Evolutionary conservation across 371 early-diverging fungal genomes (phyloP), one percentile per base, ranked within the genome.

Genomic region (Mortierella sp.): DNA sequence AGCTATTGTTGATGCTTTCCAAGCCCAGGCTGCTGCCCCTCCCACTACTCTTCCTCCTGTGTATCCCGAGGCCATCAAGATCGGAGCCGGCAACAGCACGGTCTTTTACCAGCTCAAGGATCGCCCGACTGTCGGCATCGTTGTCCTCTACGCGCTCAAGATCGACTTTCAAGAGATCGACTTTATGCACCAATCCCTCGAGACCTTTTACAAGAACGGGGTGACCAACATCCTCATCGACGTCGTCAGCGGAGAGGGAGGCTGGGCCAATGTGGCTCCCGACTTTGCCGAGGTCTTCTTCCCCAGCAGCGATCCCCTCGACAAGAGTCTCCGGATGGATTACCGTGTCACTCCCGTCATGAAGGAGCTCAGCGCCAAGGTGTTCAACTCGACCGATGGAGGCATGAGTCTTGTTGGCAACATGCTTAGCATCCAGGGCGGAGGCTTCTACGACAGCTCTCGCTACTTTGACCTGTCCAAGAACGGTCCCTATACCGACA

Each of bases 191-290:
- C 44, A 41, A 8, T 64, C 72, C 26, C 66, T 73, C n/a, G 55
- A 48, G 8, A 55, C 66, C 24, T 22, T 73, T 48, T 40, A 65
- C 44, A 37, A 50, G 16, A 47, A 66, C 13, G 53, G 53, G n/a
- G 66, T 73, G n/a, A 73, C 73, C n/a, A n/a, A 73, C 53, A 65
- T 73, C 44, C 50, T 73, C 26, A 52, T 73, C 7, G 73, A 73
- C 19, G 41, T 73, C 6, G 50, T 52, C n/a, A 43, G 55, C 16
- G 53, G 53, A 4, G 24, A 43, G 6, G 73, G 73, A 14, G 73
- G 73, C 19, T 73, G 52, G 19, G 73, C 44, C 66, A 63, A 70
- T 14, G 34, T 70, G 24, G 48, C 47, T 2, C 63, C 71, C 39
- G 66, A 73, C 22, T 41, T 73, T n/a, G 65, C 66, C 4, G 53